Evolutionary conservation across 352 stramenopile genomes (phyloP), one percentile per base, ranked within the genome.

Genomic region (Pythium volutum): DNA sequence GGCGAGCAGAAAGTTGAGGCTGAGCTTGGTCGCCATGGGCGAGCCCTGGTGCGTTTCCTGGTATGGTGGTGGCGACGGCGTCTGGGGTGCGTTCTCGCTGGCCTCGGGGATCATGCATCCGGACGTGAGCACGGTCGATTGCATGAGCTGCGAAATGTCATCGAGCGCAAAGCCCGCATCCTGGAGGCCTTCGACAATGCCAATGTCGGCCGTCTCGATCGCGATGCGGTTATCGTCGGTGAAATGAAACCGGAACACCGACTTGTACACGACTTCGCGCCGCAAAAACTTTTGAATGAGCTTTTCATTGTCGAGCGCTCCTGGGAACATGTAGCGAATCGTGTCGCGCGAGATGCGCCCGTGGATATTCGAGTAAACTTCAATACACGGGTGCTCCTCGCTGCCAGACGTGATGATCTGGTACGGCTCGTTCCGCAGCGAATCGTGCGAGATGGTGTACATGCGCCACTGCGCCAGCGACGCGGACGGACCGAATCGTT

Each of bases 381-480:
- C 47, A 14, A 70, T 52, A 12, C 53, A 58, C 45, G 46, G 50
- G 15, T 69, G 12, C 18, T 69, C 59, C 22, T 69, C 53, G 10
- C 20, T 56, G 14, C 65, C 57, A 1, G 22, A 38, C 15, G 55
- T 73, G 4, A 70, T 65, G 58, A 87, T 76, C 29, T 65, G 23
- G 33, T 51, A 43, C n/a, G 75, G 46, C 15, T 76, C 54, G 25
- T 82, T 71, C 23, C 74, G 53, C 3, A 87, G 62, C 33, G 71
- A 60, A 10, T 76, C 51, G 41, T 72, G 52, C 9, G 52, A 66
- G 16, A 60, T 50, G 26, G 64, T 70, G 57, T 75, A 70, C 49
- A 62, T 48, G 4, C 60, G 64, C 64, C 67, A 74, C 51, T 74
- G 67, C 16, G 62, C 58, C 1, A 74, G 39, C 15, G 61, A 60